These are phyloP conservation scores for Neoboletus subvelutipes DNA, from an alignment of 768 basidiomycete genomes.

Conservation along the genomic window DNA sequence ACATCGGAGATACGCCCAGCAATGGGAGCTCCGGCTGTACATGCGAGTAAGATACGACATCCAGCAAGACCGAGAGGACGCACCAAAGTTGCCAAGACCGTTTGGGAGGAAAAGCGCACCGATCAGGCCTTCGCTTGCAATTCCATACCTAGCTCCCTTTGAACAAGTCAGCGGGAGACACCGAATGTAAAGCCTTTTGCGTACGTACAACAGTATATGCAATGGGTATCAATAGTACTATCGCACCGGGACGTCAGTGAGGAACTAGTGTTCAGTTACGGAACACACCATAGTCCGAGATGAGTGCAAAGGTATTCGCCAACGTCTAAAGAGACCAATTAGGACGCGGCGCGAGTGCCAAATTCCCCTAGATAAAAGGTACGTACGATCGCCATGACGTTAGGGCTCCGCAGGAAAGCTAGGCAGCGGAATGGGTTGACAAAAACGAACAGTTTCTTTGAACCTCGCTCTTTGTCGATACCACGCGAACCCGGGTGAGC, in stretches of 20 bases:
- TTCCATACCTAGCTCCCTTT: constrained; percentile 47
- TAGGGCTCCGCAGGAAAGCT: constrained; percentile 55
- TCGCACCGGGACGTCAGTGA: neutral
- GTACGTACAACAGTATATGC: constrained; percentile 62
- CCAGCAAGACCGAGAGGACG: neutral
- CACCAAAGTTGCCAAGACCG: constrained; percentile 29
- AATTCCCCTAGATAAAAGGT: neutral
- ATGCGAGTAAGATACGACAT: neutral
- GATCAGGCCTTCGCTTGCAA: constrained; percentile 22
- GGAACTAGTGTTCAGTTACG: neutral
- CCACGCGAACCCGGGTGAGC: constrained; percentile 58
- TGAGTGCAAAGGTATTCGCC: constrained; percentile 33
- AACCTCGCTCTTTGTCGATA: constrained; percentile 43
- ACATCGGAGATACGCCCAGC: constrained; percentile 60
- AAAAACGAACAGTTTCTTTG: constrained; percentile 37
- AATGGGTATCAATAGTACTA: constrained; percentile 55
- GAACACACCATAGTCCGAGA: constrained; percentile 38
- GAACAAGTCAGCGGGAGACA: neutral
- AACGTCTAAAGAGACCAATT: constrained; percentile 36
- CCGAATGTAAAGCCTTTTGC: neutral
- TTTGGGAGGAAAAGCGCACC: constrained; percentile 27
- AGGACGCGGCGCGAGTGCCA: neutral
- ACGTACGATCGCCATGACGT: constrained; percentile 54
- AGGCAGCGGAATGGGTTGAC: constrained; percentile 61
- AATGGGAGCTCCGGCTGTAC: constrained; percentile 56